Evolutionary conservation across 2,329 filamentous ascomycete species (phyloP).

Genomic region (Boeremia lycopersici): DNA sequence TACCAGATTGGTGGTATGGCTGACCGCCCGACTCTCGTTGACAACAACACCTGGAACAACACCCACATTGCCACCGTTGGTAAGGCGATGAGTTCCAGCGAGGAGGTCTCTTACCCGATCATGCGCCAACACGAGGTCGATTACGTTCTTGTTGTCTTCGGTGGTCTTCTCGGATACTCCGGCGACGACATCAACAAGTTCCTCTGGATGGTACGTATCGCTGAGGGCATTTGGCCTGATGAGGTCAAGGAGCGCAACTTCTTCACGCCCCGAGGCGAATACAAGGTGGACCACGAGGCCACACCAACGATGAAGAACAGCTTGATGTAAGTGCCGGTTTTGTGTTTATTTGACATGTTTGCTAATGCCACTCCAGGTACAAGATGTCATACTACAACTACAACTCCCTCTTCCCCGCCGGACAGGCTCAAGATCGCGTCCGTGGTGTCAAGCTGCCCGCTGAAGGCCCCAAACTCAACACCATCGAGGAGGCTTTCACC

Average conservation of each 20-base stretch:
- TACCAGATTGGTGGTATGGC: conserved; percentile 99
- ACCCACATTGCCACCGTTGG: conserved; percentile 98
- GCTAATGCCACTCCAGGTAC: conserved; percentile 69
- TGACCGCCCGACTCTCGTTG: conserved; percentile 92
- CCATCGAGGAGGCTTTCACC: conserved; percentile 94
- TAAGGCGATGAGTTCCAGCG: conserved; percentile 96
- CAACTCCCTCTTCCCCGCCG: conserved; percentile 85
- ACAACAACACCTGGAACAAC: conserved; percentile 99
- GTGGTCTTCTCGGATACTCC: conserved; percentile 93
- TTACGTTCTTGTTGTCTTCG: conserved; percentile 97
- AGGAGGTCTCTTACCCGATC: conserved; percentile 98
- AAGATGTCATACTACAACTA: conserved; percentile 99
- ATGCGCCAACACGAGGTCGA: conserved; percentile 98
- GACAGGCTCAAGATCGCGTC: conserved; percentile 89
- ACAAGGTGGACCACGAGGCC: conserved; percentile 89
- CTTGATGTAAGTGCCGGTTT: conserved; percentile 75
- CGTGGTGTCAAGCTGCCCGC: conserved; percentile 81
- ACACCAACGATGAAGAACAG: conserved; percentile 99
- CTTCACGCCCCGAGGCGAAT: conserved; percentile 93
- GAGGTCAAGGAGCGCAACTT: conserved; percentile 97
- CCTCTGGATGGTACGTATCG: conserved; percentile 99
- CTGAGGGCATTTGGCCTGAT: conserved; percentile 99
- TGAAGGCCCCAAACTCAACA: conserved; percentile 82
- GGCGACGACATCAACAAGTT: conserved; percentile 99
- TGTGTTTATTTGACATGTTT: conserved; percentile 20